phyloP scores from a whole-genome alignment of 371 early-diverging fungal species.

The Capniomyces stellatus region DNA sequence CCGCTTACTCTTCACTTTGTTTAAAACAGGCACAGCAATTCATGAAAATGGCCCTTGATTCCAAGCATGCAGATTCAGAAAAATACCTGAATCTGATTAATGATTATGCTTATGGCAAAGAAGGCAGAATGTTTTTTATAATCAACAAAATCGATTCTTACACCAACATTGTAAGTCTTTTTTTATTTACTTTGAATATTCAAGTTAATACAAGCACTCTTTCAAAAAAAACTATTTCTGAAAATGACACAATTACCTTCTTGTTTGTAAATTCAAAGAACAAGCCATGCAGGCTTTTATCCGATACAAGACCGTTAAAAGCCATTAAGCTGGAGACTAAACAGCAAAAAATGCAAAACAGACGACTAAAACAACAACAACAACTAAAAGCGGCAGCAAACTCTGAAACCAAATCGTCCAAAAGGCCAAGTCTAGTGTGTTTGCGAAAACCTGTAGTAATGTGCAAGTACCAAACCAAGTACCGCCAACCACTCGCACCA shows the following conservation, averaged over 20 bases:
- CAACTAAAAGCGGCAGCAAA: neutral
- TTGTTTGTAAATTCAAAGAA: no score
- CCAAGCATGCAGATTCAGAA: no score
- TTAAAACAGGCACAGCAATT: no score
- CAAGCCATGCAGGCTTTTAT: conserved; percentile 10
- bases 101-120: conserved; percentile 21
- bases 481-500: conserved; percentile 13
- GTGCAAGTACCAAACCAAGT: neutral
- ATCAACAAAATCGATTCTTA: conserved; percentile 7
- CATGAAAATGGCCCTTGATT: no score
- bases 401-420: neutral
- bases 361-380: no score
- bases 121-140: conserved; percentile 13
- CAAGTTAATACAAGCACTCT: no score
- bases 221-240: no score
- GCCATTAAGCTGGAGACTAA: conserved; percentile 1
- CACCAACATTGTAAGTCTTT: no score
- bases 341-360: no score
- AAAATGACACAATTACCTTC: no score
- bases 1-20: no score
- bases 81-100: conserved; percentile 6
- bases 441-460: neutral
- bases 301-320: conserved; percentile 12
- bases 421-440: neutral
- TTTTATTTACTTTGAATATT: no score